Percentiles rank a stretch among this genome's conserved stretches.
Evolutionary conservation across 2,329 filamentous ascomycete species (phyloP).

Genomic region (Fusarium palustre): DNA sequence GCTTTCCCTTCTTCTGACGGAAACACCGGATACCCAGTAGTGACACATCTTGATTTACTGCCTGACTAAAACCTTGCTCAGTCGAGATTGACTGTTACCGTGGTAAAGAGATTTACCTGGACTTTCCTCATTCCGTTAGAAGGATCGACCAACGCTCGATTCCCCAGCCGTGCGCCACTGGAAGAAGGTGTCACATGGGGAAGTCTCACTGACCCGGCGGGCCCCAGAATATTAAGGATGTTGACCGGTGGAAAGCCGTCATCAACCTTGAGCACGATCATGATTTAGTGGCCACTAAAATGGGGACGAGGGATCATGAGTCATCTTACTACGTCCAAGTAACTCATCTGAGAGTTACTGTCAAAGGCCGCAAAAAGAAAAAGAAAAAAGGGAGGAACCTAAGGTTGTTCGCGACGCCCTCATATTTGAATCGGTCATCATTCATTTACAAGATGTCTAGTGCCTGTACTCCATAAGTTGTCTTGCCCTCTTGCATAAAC

Average conservation of each 20-base stretch:
- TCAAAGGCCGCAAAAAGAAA: rapidly evolving
- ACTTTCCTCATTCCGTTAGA: not conserved
- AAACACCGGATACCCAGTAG: not conserved
- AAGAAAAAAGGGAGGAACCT: rapidly evolving
- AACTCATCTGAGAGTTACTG: not conserved
- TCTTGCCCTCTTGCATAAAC: not conserved
- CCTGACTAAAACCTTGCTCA: no score
- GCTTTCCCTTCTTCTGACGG: not conserved
- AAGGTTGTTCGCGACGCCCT: not conserved
- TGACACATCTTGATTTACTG: not conserved
- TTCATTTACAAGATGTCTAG: not conserved
- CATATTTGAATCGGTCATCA: no score
- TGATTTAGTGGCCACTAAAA: not conserved
- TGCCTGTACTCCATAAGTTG: not conserved
- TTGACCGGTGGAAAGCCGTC: not conserved
- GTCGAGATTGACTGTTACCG: not conserved
- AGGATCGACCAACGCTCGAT: not conserved
- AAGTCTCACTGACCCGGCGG: not conserved
- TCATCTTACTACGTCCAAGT: not conserved
- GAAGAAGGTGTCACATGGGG: not conserved
- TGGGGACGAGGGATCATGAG: not conserved
- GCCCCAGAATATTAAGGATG: not conserved
- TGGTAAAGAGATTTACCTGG: not conserved
- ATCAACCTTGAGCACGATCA: not conserved
- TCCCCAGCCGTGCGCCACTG: not conserved